A percentile compares a stretch with the other conserved stretches of the same genome.
Conservation (phyloP, 106 monocot genomes). For the Dioscorea zingiberensis region DNA sequence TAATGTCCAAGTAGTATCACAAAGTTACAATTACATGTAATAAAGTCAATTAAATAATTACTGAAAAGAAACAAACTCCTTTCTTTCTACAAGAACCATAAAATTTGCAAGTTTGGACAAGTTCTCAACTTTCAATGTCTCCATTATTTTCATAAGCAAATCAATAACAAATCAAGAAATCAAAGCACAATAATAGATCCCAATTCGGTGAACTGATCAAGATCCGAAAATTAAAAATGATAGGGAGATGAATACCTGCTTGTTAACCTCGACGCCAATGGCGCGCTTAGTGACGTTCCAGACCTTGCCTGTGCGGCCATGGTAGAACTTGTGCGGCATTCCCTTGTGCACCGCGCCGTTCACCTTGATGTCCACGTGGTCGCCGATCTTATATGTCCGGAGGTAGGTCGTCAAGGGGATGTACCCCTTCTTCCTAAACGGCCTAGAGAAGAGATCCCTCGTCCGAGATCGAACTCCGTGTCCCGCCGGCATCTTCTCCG, state of each 20-base stretch:
- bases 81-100: too few relatives aligned
- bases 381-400: conserved; percentile 66
- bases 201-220: too few relatives aligned
- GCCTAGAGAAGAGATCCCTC: conserved; percentile 53
- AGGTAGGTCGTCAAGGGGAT: conserved; percentile 71
- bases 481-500: conserved; percentile 52
- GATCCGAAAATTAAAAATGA: too few relatives aligned
- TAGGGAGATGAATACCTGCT: conserved; percentile 29
- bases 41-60: too few relatives aligned
- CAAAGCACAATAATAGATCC: too few relatives aligned
- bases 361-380: conserved; percentile 72
- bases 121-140: too few relatives aligned
- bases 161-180: too few relatives aligned
- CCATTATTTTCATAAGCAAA: too few relatives aligned
- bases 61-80: too few relatives aligned
- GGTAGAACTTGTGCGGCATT: conserved; percentile 91
- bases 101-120: too few relatives aligned
- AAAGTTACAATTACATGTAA: too few relatives aligned
- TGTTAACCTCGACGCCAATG: conserved; percentile 58
- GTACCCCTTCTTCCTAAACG: conserved; percentile 84
- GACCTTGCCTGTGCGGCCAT: conserved; percentile 56
- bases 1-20: too few relatives aligned
- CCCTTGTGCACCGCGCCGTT: conserved; percentile 82
- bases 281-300: conserved; percentile 67
- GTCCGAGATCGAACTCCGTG: conserved; percentile 59